A percentile compares a stretch with the other conserved stretches of the same genome.
phyloP scores from a whole-genome alignment of 176 grass and related monocot genomes.

The Hordeum marinum region DNA sequence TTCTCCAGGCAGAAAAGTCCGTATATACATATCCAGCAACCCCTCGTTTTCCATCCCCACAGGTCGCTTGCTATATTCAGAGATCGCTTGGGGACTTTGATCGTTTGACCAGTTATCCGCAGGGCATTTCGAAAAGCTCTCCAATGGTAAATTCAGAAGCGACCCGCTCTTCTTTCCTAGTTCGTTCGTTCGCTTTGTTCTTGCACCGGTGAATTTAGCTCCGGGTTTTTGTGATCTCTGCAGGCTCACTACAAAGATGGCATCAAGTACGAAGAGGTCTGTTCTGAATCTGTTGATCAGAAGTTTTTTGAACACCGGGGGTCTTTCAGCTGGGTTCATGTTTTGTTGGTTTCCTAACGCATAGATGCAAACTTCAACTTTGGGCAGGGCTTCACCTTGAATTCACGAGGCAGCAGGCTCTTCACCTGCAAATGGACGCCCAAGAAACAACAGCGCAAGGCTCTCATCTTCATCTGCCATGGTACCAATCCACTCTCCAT shows the following conservation, averaged over 20 bases:
- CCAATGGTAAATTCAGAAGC: constrained; percentile 39
- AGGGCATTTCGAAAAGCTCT: neutral
- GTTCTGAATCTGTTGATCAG: neutral
- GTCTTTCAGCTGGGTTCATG: neutral
- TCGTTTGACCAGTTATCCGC: neutral
- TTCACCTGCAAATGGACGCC: constrained; percentile 64
- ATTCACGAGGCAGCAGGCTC: constrained; percentile 40
- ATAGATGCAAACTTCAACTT: neutral
- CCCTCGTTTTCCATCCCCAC: neutral
- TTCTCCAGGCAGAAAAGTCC: neutral
- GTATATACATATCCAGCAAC: neutral
- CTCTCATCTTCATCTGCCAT: constrained; percentile 45
- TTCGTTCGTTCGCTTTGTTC: neutral
- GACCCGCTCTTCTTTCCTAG: neutral
- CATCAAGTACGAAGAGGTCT: constrained; percentile 9
- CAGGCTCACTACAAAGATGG: neutral
- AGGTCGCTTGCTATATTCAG: neutral
- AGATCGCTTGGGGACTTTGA: neutral
- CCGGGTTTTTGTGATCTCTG: neutral
- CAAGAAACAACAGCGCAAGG: constrained; percentile 30
- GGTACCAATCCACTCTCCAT: neutral
- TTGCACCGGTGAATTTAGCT: neutral
- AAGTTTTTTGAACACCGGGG: neutral
- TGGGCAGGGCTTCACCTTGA: constrained; percentile 49
- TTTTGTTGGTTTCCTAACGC: neutral